Conservation (phyloP, 1,139 yeast genomes). For the Saccharomycopsis phalli region DNA sequence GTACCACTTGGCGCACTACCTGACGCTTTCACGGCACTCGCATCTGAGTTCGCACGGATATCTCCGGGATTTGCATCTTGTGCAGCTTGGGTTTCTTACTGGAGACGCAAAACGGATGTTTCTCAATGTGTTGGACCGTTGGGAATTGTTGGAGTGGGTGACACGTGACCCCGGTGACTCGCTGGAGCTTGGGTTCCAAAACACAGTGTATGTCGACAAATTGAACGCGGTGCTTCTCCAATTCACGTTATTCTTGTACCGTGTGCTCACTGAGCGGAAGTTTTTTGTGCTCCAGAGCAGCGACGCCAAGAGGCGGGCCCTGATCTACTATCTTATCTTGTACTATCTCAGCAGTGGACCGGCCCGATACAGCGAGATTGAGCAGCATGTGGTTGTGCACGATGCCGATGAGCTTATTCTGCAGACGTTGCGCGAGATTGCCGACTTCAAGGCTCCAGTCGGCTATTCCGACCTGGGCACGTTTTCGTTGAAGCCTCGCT, state of each 20-base stretch:
- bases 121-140: conserved; percentile 45
- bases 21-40: conserved; percentile 1
- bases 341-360: conserved; percentile 48
- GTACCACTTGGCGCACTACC: conserved; percentile 28
- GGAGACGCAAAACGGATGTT: conserved; percentile 21
- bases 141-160: conserved; percentile 53
- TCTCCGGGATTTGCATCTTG: conserved; percentile 48
- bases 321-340: conserved; percentile 33
- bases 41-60: conserved; percentile 25
- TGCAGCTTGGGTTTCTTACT: conserved; percentile 44
- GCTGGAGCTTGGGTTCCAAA: conserved; percentile 22
- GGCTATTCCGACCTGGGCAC: conserved; percentile 49
- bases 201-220: conserved; percentile 52
- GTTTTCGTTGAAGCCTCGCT: conserved; percentile 39
- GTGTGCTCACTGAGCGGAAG: conserved; percentile 46
- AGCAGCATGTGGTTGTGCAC: conserved; percentile 31
- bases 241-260: conserved; percentile 47
- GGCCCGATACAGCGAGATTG: conserved; percentile 40
- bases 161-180: conserved; percentile 22
- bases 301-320: conserved; percentile 26
- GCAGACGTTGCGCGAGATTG: conserved; percentile 38
- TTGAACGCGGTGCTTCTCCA: conserved; percentile 43
- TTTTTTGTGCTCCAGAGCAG: conserved; percentile 31
- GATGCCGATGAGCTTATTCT: conserved; percentile 30
- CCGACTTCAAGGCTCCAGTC: conserved; percentile 44